phyloP scores from a whole-genome alignment of 2,329 filamentous ascomycete species.

The Sordariomycetes sp. region DNA sequence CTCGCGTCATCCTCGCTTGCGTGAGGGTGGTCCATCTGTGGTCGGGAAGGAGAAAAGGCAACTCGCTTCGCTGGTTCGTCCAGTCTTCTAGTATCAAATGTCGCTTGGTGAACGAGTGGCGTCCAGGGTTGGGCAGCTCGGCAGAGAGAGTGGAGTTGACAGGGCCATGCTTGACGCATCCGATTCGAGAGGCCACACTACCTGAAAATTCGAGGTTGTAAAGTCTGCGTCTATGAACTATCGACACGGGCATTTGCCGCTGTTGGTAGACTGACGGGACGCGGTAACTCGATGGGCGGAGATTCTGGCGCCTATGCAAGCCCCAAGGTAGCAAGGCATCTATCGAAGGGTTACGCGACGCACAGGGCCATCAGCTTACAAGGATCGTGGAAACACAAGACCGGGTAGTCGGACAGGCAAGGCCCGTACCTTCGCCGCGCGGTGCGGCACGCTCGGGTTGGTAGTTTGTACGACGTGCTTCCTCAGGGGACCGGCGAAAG shows the following conservation, averaged over 20 bases:
- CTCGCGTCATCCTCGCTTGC: neutral
- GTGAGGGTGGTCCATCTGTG: neutral
- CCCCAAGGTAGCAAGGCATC: neutral
- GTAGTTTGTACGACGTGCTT: neutral
- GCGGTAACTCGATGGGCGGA: neutral
- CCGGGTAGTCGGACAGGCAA: neutral
- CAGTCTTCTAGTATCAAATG: neutral
- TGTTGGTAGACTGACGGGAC: neutral
- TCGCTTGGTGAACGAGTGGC: neutral
- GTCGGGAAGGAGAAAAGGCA: neutral
- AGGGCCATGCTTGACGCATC: neutral
- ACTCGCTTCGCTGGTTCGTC: neutral
- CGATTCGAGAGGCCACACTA: neutral
- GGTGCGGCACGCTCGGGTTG: neutral
- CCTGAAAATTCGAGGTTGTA: neutral
- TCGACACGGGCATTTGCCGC: neutral
- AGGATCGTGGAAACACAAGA: neutral
- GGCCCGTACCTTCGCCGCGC: neutral
- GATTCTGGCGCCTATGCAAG: neutral
- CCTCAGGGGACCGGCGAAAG: neutral
- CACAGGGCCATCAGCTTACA: neutral
- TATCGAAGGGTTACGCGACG: too few relatives aligned
- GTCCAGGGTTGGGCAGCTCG: neutral
- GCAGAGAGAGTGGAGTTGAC: neutral
- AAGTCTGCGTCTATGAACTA: neutral